Base-by-base conservation (phyloP, 176 grass and related monocot genomes). In the Oryza brachyantha region DNA sequence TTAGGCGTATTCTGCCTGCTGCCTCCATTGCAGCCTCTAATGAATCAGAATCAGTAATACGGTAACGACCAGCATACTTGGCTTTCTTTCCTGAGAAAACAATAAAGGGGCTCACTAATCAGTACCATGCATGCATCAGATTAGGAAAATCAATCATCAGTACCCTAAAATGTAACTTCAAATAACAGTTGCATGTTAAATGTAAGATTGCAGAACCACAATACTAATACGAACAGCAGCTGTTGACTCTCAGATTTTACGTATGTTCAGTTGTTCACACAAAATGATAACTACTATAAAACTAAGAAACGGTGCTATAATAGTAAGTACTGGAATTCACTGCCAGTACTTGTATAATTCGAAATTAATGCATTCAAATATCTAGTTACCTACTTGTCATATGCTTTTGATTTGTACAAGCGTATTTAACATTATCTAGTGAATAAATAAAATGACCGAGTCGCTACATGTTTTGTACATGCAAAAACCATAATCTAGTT, bases 11-110 rank as follows among this genome's bases (percentile, higher is more conserved):
- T 73, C 94, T 86, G 29, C 94, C 94, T 79, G 91, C 89, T 82
- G 91, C 94, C 73, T 94, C 89, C 90, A 94, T 90, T 29, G 94
- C 91, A 34, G 89, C 94, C 43, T 94, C 94, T 82, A 97, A 78
- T 52, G 94, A 94, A 81, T 90, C 85, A 68, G 81, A 86, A 86
- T 97, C 94, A 25, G 91, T 94, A 68, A 97, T 88, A 80, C 94
- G 87, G 70, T 97, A 97, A 32, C 81, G 91, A 62, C 94, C 94
- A 54, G 80, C 85, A 79, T 97, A 92, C 54, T 80, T 97, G 21
- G 84, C 89, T 85, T 94, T 88, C 66, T 82, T 94, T 64, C 91
- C 91, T 93, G 77, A 64, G 14, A 43, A 28, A 81, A 42, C 74
- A 42, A 64, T 28, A 24, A 70, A 17, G 75, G 52, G 40, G 54